Percentiles rank a stretch among this genome's conserved stretches.
These are phyloP conservation scores for Zygoascus sp. DNA, from an alignment of 1,139 yeast species.

Conservation along the genomic window DNA sequence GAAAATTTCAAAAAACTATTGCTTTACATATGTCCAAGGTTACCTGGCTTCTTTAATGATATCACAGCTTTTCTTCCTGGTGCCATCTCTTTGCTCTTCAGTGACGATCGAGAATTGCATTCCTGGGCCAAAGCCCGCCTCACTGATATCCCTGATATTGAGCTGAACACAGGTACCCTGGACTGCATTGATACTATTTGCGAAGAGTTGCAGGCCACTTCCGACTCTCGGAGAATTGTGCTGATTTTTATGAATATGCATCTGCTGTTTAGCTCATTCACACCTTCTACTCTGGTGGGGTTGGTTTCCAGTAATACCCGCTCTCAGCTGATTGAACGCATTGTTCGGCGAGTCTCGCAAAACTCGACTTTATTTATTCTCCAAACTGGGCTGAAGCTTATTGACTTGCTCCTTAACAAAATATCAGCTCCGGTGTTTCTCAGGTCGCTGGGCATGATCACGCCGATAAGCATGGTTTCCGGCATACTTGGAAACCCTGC, in stretches of 20 bases:
- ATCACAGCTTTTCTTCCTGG: constrained; percentile 18
- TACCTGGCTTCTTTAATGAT: neutral
- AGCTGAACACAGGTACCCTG: neutral
- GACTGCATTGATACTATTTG: neutral
- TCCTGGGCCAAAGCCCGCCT: constrained; percentile 27
- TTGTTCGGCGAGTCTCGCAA: neutral
- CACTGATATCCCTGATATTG: neutral
- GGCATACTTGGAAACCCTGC: constrained; percentile 1
- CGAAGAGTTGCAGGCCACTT: neutral
- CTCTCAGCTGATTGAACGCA: neutral
- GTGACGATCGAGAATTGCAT: constrained; percentile 24
- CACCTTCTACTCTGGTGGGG: neutral
- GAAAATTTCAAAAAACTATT: neutral
- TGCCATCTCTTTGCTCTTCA: constrained; percentile 28
- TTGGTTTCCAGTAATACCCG: neutral
- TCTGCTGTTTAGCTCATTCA: neutral
- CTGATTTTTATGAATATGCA: neutral
- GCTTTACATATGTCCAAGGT: neutral
- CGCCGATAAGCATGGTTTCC: neutral
- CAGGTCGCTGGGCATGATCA: neutral
- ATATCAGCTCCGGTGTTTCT: neutral
- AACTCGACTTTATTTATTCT: constrained; percentile 3
- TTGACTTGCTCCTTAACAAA: neutral
- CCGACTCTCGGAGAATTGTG: neutral
- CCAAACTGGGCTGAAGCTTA: constrained; percentile 4